phyloP scores from a whole-genome alignment of 179 eudicot species.

The Carnegiea gigantea region DNA sequence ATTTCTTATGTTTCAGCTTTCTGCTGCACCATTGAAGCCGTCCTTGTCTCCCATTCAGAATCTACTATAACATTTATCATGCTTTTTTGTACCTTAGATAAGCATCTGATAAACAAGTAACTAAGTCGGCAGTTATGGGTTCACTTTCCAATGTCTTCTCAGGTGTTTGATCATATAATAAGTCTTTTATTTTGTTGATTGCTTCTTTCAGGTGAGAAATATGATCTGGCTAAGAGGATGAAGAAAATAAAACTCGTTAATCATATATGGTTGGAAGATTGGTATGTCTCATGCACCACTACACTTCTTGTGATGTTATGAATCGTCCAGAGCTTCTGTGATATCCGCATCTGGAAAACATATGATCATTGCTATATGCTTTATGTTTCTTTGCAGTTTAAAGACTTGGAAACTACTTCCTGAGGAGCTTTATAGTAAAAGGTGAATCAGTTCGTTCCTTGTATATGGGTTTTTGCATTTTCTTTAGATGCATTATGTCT shows the following conservation, averaged over 20 bases:
- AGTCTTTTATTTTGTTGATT: not conserved
- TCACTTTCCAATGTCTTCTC: not conserved
- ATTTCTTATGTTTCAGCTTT: too few relatives aligned
- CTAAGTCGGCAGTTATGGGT: not conserved
- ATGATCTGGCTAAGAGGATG: constrained; percentile 66
- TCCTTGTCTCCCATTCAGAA: not conserved
- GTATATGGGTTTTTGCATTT: not conserved
- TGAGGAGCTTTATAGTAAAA: constrained; percentile 61
- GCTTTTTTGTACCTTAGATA: not conserved
- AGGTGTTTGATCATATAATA: not conserved
- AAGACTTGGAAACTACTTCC: constrained; percentile 81
- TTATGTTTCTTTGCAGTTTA: constrained; percentile 52
- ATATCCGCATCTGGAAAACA: not conserved
- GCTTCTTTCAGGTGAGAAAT: constrained; percentile 73
- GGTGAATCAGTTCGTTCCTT: constrained; percentile 41
- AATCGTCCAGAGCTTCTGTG: not conserved
- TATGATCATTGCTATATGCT: not conserved
- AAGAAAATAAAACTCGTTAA: constrained; percentile 67
- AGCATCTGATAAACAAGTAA: not conserved
- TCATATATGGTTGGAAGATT: constrained; percentile 80
- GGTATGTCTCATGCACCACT: constrained; percentile 41
- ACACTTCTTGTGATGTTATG: not conserved
- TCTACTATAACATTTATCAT: not conserved
- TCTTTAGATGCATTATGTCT: not conserved
- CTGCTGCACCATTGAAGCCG: not conserved